Conservation (phyloP, 164 flowering plant species). For the Echeveria elegans region DNA sequence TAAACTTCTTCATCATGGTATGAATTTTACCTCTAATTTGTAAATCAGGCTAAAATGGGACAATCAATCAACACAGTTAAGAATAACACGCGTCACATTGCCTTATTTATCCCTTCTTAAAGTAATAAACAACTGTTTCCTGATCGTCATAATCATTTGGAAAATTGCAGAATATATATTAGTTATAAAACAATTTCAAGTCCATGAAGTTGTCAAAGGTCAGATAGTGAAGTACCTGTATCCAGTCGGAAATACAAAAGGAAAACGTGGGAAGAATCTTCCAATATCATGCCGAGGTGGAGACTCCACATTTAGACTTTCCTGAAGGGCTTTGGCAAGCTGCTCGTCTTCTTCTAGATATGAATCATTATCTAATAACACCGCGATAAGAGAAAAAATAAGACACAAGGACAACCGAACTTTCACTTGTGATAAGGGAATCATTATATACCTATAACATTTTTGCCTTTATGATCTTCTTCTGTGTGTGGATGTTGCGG, state of each 20-base stretch:
- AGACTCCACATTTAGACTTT: slow-evolving; percentile 44
- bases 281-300: slow-evolving; percentile 40
- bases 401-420: background rate
- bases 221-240: slow-evolving; percentile 30
- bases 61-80: no score
- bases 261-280: slow-evolving; percentile 26
- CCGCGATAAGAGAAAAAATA: background rate
- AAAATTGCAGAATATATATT: background rate
- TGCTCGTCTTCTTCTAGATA: slow-evolving; percentile 59
- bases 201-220: background rate
- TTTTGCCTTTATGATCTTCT: slow-evolving; percentile 55
- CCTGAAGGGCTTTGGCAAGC: slow-evolving; percentile 67
- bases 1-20: background rate
- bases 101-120: background rate
- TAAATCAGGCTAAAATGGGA: background rate
- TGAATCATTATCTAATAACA: slow-evolving; percentile 13
- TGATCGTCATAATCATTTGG: background rate
- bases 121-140: background rate
- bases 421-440: background rate
- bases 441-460: slow-evolving; percentile 41
- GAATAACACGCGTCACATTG: background rate
- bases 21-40: background rate
- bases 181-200: background rate
- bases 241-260: slow-evolving; percentile 27
- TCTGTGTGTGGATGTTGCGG: slow-evolving; percentile 39